phyloP scores from a whole-genome alignment of 2,329 filamentous ascomycete species.

The Ophiobolus disseminans region DNA sequence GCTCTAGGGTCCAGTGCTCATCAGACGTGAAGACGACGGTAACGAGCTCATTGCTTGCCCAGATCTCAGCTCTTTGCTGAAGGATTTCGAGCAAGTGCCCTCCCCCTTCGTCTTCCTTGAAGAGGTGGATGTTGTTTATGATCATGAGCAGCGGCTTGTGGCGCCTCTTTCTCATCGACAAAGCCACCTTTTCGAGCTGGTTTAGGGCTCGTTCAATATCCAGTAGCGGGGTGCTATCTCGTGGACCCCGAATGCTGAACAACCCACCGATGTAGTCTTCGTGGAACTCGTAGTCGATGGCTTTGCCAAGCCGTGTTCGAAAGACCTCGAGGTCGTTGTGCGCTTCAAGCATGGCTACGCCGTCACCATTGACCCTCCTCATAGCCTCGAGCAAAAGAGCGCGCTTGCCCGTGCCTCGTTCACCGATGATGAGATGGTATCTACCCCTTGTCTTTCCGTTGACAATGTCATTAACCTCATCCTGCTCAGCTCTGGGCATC shows the following conservation, averaged over 20 bases:
- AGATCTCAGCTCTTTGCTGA: slow-evolving; percentile 93
- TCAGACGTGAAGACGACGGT: slow-evolving; percentile 95
- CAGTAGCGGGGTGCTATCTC: slow-evolving; percentile 87
- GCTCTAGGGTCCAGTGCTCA: slow-evolving; percentile 97
- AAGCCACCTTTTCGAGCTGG: slow-evolving; percentile 93
- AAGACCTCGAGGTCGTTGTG: slow-evolving; percentile 96
- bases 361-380: slow-evolving; percentile 86
- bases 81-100: slow-evolving; percentile 89
- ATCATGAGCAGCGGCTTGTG: slow-evolving; percentile 81
- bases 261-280: slow-evolving; percentile 97
- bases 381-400: slow-evolving; percentile 95
- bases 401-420: slow-evolving; percentile 95
- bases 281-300: slow-evolving; percentile 93
- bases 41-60: slow-evolving; percentile 88
- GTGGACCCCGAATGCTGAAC: slow-evolving; percentile 89
- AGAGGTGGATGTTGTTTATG: slow-evolving; percentile 89
- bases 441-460: slow-evolving; percentile 74
- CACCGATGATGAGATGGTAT: slow-evolving; percentile 90
- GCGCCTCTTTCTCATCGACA: slow-evolving; percentile 68
- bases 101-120: slow-evolving; percentile 89
- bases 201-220: slow-evolving; percentile 97
- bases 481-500: slow-evolving; percentile 83
- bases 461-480: slow-evolving; percentile 80
- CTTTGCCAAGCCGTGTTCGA: slow-evolving; percentile 87
- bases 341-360: slow-evolving; percentile 93